These are phyloP conservation scores for Sordariomycetes sp. DNA, from an alignment of 2,329 filamentous ascomycete genomes.

Conservation along the genomic window DNA sequence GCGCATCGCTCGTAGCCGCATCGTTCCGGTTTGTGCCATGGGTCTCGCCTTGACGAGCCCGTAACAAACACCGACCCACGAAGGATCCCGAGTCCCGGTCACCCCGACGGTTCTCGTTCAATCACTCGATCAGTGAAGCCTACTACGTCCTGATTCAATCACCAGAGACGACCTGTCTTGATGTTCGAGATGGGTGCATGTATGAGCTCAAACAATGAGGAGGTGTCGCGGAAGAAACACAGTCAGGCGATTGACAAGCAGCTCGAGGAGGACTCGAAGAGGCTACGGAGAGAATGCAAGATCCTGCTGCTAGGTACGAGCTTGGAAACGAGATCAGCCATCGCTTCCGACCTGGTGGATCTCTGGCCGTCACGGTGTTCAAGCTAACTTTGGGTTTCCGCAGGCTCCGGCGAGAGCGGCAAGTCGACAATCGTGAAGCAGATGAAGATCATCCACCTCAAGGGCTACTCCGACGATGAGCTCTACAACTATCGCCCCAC, in stretches of 20 bases:
- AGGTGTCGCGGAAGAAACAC: slow-evolving; percentile 88
- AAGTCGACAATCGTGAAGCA: slow-evolving; percentile 99
- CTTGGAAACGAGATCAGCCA: not conserved
- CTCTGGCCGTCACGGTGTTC: not conserved
- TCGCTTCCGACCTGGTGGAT: not conserved
- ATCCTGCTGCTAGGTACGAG: slow-evolving; percentile 80
- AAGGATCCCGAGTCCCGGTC: not conserved
- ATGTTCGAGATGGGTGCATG: slow-evolving; percentile 71
- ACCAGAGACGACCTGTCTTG: not conserved
- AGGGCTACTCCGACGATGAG: slow-evolving; percentile 92
- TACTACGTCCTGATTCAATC: not conserved
- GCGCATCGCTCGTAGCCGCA: not conserved
- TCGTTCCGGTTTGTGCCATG: not conserved
- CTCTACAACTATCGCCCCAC: slow-evolving; percentile 89
- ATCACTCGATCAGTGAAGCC: not conserved
- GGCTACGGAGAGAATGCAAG: slow-evolving; percentile 95
- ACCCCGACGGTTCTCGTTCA: not conserved
- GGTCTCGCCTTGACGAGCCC: not conserved
- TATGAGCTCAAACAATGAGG: slow-evolving; percentile 80
- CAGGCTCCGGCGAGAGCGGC: slow-evolving; percentile 94
- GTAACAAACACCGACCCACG: not conserved
- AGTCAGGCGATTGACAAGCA: slow-evolving; percentile 92
- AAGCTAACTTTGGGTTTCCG: slow-evolving; percentile 4
- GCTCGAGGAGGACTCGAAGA: slow-evolving; percentile 88
- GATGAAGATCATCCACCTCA: slow-evolving; percentile 99